A percentile compares a stretch with the other conserved stretches of the same genome.
Evolutionary conservation across 148 eudicot genomes (phyloP).

Genomic region (Limonium bicolor): DNA sequence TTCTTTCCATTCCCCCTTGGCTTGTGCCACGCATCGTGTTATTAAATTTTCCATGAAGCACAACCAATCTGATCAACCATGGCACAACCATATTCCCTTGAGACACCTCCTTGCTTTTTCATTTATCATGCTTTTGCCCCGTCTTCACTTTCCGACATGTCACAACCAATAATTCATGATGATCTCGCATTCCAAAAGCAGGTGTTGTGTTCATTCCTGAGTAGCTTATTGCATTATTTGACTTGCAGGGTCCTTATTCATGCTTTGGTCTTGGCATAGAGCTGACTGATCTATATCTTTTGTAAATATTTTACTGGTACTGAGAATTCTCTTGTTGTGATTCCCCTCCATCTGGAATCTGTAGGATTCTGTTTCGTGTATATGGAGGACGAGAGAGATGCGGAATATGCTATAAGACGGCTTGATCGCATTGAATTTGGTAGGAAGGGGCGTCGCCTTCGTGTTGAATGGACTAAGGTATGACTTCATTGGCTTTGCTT

Average conservation of each 20-base stretch:
- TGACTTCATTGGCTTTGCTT: not conserved
- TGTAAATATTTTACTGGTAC: not conserved
- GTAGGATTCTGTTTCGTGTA: slow-evolving; percentile 45
- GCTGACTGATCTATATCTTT: not conserved
- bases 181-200: slow-evolving; percentile 28
- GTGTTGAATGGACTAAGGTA: slow-evolving; percentile 90
- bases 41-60: slow-evolving; percentile 22
- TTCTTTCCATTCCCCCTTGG: slow-evolving; percentile 24
- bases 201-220: slow-evolving; percentile 23
- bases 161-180: slow-evolving; percentile 28
- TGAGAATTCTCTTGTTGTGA: not conserved
- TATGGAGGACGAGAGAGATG: slow-evolving; percentile 48
- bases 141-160: slow-evolving; percentile 25
- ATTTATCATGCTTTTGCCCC: slow-evolving; percentile 31
- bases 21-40: slow-evolving; percentile 24
- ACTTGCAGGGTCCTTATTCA: slow-evolving; percentile 2
- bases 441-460: slow-evolving; percentile 63
- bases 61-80: slow-evolving; percentile 25
- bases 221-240: slow-evolving; percentile 6
- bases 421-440: slow-evolving; percentile 70
- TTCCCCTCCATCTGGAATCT: slow-evolving; percentile 5
- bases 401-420: slow-evolving; percentile 37
- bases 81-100: slow-evolving; percentile 26
- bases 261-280: slow-evolving; percentile 1
- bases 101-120: slow-evolving; percentile 30